Evolutionary conservation across 2,329 filamentous ascomycete genomes (phyloP).

Genomic region (Neofusicoccum laricinum): DNA sequence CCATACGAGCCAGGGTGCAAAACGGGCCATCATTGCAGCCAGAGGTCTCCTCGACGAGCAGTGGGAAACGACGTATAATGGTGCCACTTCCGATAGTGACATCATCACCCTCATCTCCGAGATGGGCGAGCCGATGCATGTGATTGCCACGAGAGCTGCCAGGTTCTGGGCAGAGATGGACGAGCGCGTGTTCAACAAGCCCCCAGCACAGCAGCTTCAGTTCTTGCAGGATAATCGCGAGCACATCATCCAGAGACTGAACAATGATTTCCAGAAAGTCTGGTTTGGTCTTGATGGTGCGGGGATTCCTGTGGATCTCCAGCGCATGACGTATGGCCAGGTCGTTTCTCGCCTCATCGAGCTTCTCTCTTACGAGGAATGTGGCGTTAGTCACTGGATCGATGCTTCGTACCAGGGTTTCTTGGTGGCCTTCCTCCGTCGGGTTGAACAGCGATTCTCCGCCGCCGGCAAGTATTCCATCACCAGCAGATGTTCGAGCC

Average conservation of each 20-base stretch:
- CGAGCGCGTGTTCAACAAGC: constrained; percentile 73
- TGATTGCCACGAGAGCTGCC: constrained; percentile 88
- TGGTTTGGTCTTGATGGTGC: constrained; percentile 89
- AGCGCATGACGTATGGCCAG: constrained; percentile 94
- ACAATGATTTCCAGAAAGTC: constrained; percentile 94
- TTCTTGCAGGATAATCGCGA: constrained; percentile 86
- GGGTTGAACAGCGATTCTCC: constrained; percentile 19
- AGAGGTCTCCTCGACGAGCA: constrained; percentile 75
- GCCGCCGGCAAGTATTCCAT: neutral
- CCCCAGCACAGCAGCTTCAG: constrained; percentile 65
- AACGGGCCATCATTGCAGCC: constrained; percentile 86
- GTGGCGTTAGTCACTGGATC: constrained; percentile 73
- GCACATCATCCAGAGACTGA: constrained; percentile 93
- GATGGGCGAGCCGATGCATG: constrained; percentile 97
- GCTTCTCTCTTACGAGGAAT: constrained; percentile 87
- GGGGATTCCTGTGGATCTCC: constrained; percentile 79
- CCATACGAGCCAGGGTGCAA: constrained; percentile 81
- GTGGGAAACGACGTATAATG: constrained; percentile 83
- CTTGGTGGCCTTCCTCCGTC: constrained; percentile 83
- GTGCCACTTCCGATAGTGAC: constrained; percentile 42
- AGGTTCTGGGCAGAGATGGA: constrained; percentile 96
- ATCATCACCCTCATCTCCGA: constrained; percentile 91
- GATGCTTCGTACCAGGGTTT: constrained; percentile 74
- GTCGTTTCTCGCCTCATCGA: constrained; percentile 85
- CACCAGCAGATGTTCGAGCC: neutral